These are phyloP conservation scores for Penicillium flavigenum DNA, from an alignment of 495 filamentous ascomycete genomes.

Conservation along the genomic window DNA sequence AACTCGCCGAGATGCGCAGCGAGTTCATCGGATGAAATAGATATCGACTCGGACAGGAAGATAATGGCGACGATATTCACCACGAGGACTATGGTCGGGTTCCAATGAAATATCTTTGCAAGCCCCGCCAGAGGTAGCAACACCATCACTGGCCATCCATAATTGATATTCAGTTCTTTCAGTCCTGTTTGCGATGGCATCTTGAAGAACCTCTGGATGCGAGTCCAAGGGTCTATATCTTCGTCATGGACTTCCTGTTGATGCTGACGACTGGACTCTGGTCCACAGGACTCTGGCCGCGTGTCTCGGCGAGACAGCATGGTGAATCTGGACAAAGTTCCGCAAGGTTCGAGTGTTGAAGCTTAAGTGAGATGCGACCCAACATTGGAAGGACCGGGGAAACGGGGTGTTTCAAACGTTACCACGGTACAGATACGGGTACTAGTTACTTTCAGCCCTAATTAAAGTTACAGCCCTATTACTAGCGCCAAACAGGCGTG, in stretches of 20 bases:
- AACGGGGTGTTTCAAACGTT: background rate
- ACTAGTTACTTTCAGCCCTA: slow-evolving; percentile 12
- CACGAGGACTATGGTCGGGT: slow-evolving; percentile 18
- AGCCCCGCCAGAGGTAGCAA: slow-evolving; percentile 20
- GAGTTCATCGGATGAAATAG: slow-evolving; percentile 21
- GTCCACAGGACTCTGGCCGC: background rate
- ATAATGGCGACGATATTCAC: slow-evolving; percentile 25
- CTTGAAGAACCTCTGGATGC: slow-evolving; percentile 1
- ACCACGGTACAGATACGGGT: background rate
- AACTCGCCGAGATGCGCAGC: slow-evolving; percentile 19
- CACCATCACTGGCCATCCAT: slow-evolving; percentile 6
- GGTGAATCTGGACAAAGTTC: background rate
- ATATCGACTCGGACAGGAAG: slow-evolving; percentile 22
- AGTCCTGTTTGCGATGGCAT: slow-evolving; percentile 4
- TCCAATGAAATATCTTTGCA: slow-evolving; percentile 20
- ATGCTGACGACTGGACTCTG: background rate
- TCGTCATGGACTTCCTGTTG: background rate
- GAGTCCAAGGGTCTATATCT: slow-evolving; percentile 3
- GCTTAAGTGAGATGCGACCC: slow-evolving; percentile 5
- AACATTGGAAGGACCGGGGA: background rate
- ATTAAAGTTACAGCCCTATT: slow-evolving; percentile 20
- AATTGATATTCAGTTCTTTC: background rate
- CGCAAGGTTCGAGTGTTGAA: background rate
- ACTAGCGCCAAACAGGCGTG: slow-evolving; percentile 13
- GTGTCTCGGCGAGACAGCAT: background rate